Evolutionary conservation across 148 eudicot species (phyloP).

Genomic region (Diospyros lotus): DNA sequence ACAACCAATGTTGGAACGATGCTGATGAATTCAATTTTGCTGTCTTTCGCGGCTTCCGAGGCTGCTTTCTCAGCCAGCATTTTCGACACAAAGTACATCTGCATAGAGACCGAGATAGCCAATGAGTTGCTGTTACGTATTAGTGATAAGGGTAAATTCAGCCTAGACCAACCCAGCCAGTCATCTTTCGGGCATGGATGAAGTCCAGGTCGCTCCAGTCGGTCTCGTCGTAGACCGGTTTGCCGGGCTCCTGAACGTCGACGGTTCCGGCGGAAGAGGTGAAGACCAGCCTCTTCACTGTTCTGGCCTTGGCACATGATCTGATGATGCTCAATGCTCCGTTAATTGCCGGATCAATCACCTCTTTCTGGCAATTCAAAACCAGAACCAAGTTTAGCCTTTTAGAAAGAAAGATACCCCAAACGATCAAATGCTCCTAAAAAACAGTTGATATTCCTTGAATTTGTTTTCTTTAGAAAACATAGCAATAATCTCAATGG

Average conservation of each 20-base stretch:
- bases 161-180: slow-evolving; percentile 68
- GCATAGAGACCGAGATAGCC: slow-evolving; percentile 3
- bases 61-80: slow-evolving; percentile 78
- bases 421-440: too few species aligned
- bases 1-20: slow-evolving; percentile 78
- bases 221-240: slow-evolving; percentile 54
- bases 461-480: too few species aligned
- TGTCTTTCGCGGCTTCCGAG: slow-evolving; percentile 69
- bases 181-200: slow-evolving; percentile 63
- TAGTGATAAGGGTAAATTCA: too few species aligned
- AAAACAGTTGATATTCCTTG: too few species aligned
- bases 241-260: slow-evolving; percentile 45
- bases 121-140: too few species aligned
- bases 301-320: slow-evolving; percentile 67
- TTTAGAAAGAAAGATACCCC: too few species aligned
- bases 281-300: slow-evolving; percentile 65
- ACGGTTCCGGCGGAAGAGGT: slow-evolving; percentile 92
- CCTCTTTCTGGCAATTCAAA: slow-evolving; percentile 57
- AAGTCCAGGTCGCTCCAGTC: slow-evolving; percentile 80
- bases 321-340: slow-evolving; percentile 72
- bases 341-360: slow-evolving; percentile 72
- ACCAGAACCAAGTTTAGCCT: too few species aligned
- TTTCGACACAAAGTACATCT: slow-evolving; percentile 92
- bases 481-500: too few species aligned
- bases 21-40: slow-evolving; percentile 76